These are phyloP conservation scores for Poa pratensis DNA, from an alignment of 176 grass and related monocot genomes.

Conservation along the genomic window DNA sequence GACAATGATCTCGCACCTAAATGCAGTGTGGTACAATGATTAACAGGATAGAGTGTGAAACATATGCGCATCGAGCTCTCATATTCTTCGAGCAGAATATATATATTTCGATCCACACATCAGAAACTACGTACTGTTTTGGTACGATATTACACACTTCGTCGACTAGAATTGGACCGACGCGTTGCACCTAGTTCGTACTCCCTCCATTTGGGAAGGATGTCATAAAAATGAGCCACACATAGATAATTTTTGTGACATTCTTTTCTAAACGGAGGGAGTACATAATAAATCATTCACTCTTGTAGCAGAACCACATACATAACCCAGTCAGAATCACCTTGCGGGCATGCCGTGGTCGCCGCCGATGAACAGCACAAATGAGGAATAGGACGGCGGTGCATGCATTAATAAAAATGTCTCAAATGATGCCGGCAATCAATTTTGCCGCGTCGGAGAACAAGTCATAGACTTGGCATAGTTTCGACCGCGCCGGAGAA, in stretches of 20 bases:
- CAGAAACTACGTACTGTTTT: neutral
- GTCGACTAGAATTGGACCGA: neutral
- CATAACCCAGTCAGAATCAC: neutral
- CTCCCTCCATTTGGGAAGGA: too few relatives aligned
- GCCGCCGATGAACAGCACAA: too few relatives aligned
- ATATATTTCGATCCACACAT: neutral
- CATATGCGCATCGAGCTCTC: neutral
- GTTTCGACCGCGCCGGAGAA: too few relatives aligned
- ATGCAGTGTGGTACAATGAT: neutral
- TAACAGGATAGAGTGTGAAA: neutral
- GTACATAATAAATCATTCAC: neutral
- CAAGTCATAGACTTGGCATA: too few relatives aligned
- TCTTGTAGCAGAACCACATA: neutral
- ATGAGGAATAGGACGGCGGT: too few relatives aligned
- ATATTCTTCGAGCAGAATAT: neutral
- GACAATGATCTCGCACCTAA: neutral
- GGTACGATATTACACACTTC: neutral
- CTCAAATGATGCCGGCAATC: too few relatives aligned
- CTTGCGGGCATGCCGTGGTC: too few relatives aligned
- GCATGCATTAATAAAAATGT: too few relatives aligned
- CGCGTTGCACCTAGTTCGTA: neutral
- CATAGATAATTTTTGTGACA: too few relatives aligned
- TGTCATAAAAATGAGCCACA: too few relatives aligned
- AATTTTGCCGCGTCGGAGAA: too few relatives aligned
- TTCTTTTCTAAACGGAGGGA: too few relatives aligned